Conservation (phyloP, 805 yeast species). For the Kluyveromyces siamensis region DNA sequence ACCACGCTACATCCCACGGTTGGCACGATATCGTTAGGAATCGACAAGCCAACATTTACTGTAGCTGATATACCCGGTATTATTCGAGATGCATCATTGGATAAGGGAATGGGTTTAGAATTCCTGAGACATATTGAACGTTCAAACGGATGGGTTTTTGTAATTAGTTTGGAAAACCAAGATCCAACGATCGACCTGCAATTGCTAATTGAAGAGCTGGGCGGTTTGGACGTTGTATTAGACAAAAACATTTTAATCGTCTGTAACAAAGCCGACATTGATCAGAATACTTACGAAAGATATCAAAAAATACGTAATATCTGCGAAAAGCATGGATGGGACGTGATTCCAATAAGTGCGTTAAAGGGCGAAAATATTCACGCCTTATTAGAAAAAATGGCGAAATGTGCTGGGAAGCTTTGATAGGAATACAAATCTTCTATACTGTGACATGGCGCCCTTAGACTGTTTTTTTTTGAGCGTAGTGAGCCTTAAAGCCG, state of each 20-base stretch:
- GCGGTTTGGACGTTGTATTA: constrained; percentile 50
- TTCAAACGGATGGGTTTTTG: constrained; percentile 83
- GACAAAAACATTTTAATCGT: constrained; percentile 62
- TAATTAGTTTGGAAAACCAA: constrained; percentile 60
- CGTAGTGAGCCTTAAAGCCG: neutral
- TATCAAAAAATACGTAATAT: constrained; percentile 38
- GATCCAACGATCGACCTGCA: constrained; percentile 62
- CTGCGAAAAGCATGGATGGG: constrained; percentile 47
- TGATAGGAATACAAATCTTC: neutral
- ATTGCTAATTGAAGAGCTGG: constrained; percentile 56
- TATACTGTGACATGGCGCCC: neutral
- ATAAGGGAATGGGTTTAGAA: constrained; percentile 89
- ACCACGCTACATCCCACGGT: constrained; percentile 88
- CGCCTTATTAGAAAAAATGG: constrained; percentile 62
- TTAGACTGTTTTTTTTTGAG: neutral
- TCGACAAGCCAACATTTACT: constrained; percentile 60
- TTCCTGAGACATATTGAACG: constrained; percentile 89
- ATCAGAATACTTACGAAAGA: constrained; percentile 36
- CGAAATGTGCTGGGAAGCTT: constrained; percentile 29
- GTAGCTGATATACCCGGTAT: constrained; percentile 98
- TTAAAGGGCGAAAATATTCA: constrained; percentile 63
- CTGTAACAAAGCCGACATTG: constrained; percentile 90
- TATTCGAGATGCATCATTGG: constrained; percentile 74
- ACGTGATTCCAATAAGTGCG: constrained; percentile 80
- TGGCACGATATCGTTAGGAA: constrained; percentile 69